phyloP scores from a whole-genome alignment of 352 stramenopile genomes.

The Aphanomyces stellatus region DNA sequence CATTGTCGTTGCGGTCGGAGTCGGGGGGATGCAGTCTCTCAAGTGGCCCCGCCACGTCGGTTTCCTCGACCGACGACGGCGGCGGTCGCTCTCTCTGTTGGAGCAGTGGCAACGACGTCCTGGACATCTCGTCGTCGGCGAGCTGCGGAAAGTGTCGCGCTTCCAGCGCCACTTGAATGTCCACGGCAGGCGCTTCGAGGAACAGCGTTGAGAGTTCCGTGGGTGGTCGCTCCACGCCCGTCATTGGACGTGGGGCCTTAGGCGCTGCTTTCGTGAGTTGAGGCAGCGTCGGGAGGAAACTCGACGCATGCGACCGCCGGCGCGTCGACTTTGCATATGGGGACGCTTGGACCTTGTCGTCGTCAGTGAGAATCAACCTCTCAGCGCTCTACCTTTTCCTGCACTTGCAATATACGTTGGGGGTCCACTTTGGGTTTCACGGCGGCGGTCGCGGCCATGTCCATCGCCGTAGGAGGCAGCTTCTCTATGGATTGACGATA shows the following conservation, averaged over 20 bases:
- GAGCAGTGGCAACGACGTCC: background rate
- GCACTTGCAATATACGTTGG: background rate
- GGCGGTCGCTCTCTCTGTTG: background rate
- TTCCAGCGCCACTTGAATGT: background rate
- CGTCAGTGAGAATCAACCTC: background rate
- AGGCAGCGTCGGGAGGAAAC: background rate
- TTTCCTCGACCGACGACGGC: background rate
- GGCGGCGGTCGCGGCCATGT: background rate
- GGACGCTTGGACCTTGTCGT: constrained; percentile 13
- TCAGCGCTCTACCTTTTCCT: background rate
- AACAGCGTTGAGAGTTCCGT: background rate
- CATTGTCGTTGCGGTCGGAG: background rate
- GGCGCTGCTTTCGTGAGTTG: background rate
- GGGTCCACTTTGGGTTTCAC: background rate
- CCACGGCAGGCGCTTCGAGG: background rate
- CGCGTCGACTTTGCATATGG: constrained; percentile 2
- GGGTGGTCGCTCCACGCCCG: background rate
- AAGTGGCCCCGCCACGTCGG: no score
- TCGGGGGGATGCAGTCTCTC: background rate
- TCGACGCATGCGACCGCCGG: background rate
- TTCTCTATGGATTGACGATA: background rate
- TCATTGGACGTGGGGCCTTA: background rate
- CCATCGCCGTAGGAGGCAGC: background rate
- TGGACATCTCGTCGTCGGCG: background rate
- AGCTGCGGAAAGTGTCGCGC: background rate